Evolutionary conservation across 2,329 filamentous ascomycete species (phyloP).

Genomic region (Myotisia sp.): DNA sequence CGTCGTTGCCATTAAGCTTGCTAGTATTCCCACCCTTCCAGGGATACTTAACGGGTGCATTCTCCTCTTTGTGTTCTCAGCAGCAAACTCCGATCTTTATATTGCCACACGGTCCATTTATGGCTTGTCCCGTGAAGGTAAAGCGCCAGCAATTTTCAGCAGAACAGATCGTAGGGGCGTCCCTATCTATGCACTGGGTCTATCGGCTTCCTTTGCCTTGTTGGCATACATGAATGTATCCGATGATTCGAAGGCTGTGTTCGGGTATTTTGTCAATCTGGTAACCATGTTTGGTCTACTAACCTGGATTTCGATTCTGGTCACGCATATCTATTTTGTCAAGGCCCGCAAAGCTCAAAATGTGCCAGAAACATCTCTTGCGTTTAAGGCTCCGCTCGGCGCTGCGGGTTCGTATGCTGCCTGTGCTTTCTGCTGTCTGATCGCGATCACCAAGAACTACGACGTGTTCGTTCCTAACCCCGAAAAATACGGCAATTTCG

Average conservation of each 20-base stretch:
- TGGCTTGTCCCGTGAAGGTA: constrained; percentile 62
- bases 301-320: constrained; percentile 34
- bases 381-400: constrained; percentile 32
- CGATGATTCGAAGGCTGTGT: constrained; percentile 26
- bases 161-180: constrained; percentile 47
- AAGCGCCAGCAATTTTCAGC: constrained; percentile 58
- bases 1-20: constrained; percentile 56
- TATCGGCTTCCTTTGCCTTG: constrained; percentile 29
- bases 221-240: constrained; percentile 34
- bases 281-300: constrained; percentile 32
- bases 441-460: constrained; percentile 72
- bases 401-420: constrained; percentile 46
- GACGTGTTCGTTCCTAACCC: constrained; percentile 44
- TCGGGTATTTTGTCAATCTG: constrained; percentile 34
- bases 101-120: constrained; percentile 55
- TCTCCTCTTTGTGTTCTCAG: constrained; percentile 55
- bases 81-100: constrained; percentile 52
- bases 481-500: constrained; percentile 43
- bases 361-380: constrained; percentile 22
- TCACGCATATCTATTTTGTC: constrained; percentile 35
- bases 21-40: constrained; percentile 52
- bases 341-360: constrained; percentile 28
- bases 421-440: constrained; percentile 47
- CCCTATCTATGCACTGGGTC: constrained; percentile 29
- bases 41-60: constrained; percentile 64